Evolutionary conservation across 2,329 filamentous ascomycete species (phyloP).

Genomic region (Trichoderma koningii): DNA sequence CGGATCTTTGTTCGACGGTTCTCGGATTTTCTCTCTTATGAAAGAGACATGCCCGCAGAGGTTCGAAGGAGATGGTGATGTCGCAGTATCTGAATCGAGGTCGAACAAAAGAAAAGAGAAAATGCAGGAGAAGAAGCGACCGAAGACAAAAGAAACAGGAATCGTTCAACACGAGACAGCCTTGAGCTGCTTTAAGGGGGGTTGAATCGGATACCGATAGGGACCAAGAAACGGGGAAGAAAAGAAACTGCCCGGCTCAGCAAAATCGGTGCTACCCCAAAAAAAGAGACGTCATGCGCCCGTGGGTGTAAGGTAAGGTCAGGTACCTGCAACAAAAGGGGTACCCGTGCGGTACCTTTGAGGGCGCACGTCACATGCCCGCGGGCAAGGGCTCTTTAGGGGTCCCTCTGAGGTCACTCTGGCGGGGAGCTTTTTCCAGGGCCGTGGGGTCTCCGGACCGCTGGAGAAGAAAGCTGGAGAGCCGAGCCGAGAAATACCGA

Average conservation of each 20-base stretch:
- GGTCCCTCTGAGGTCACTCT: slow-evolving; percentile 24
- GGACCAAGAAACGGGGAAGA: too few species aligned
- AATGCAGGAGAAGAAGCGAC: slow-evolving; percentile 19
- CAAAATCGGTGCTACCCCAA: too few species aligned
- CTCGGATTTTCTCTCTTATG: slow-evolving; percentile 1
- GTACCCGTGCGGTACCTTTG: not conserved
- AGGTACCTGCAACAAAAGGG: not conserved
- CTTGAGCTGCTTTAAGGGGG: too few species aligned
- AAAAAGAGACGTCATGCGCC: slow-evolving; percentile 18
- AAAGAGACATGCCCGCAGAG: slow-evolving; percentile 25
- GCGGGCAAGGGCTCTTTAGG: not conserved
- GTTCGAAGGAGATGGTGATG: not conserved
- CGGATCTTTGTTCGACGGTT: not conserved
- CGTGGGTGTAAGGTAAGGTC: not conserved
- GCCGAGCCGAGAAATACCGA: slow-evolving; percentile 32
- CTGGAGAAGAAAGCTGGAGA: slow-evolving; percentile 8
- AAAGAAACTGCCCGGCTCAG: not conserved
- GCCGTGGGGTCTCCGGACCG: slow-evolving; percentile 16
- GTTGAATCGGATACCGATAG: not conserved
- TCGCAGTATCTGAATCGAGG: not conserved
- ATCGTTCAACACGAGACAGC: too few species aligned
- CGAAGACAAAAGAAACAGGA: not conserved
- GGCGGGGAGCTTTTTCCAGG: slow-evolving; percentile 10
- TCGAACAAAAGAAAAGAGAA: not conserved
- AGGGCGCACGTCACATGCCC: not conserved